Evolutionary conservation across 2,329 filamentous ascomycete genomes (phyloP), one percentile per base, ranked within the genome.

Genomic region (Diaporthe destruens): DNA sequence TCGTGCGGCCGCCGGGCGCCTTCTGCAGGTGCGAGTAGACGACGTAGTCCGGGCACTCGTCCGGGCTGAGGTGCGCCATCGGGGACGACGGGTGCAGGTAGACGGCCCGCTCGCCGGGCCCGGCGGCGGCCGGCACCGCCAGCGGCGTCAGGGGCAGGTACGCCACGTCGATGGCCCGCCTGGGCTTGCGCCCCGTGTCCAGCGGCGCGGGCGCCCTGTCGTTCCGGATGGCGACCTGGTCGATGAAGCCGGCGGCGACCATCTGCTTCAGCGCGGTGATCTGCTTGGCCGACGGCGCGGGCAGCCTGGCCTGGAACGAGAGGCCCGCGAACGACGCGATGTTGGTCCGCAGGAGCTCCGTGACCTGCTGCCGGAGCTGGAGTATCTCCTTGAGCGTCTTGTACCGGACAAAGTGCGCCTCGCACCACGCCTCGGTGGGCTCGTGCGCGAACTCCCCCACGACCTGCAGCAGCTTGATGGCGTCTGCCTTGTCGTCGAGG

Each of bases 171-270:
- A 96, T 97, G 1, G 95, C 93, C n/a, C 95, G 90, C 66, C 90
- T 91, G 0, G 95, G 94, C 74, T 93, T 94, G 23, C 92, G 87
- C 57, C 86, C 83, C 69, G 88, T 83, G 74, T 92, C 90, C 0
- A 92, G 91, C 0, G 94, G 93, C 16, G 87, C 88, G 0, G 94
- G 94, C 0, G 94, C 88, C n/a, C 94, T 85, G 81, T 99, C 96
- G 5, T 94, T 94, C 74, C 96, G 93, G 77, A 98, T 95, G 57
- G 96, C 96, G 53, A 99, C 89, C 77, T 98, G 93, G 82, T 99
- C 96, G 78, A 98, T 91, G 84, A 98, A 98, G 0, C 96, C 96
- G 0, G 94, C 93, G 0, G 96, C 94, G 29, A 94, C 91, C 84
- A 98, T 97, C 80, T 98, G 94, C 81, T 97, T 97, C 36, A 99